Evolutionary conservation across 2,329 filamentous ascomycete species (phyloP), one percentile per base, ranked within the genome.

Genomic region (Colletotrichum echinochloae): DNA sequence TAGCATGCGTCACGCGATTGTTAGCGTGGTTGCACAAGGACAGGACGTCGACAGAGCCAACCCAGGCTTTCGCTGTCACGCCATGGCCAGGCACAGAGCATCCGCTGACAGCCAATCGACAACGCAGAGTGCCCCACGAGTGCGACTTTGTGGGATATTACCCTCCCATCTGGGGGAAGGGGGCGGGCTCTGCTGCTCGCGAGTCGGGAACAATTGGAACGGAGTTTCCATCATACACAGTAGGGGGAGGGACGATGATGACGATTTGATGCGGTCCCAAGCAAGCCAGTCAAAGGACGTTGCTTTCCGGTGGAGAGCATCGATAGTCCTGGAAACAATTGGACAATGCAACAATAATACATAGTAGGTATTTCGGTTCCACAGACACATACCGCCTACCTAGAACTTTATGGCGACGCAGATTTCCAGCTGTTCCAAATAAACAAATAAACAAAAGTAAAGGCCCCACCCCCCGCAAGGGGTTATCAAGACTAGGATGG

Each of bases 1-100:
- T 48, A 46, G 35, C 56, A 59, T 67, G 68, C 68, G 46, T 59
- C 67, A 70, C 28, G 56, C 33, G 33, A 57, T 33, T 59, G n/a
- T 62, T 57, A 54, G 49, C 56, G 51, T 39, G 48, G 49, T 44
- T n/a, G 55, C 62, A 61, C 49, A 28, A 26, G 44, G 8, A 51
- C 52, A 20, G 55, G 33, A 26, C 37, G 33, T 44, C 23, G 12
- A 35, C 41, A 66, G 41, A 56, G 30, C 37, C 51, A 44, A 41
- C 30, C 20, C 26, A 64, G n/a, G n/a, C n/a, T n/a, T n/a, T n/a
- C n/a, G n/a, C n/a, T n/a, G n/a, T n/a, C n/a, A n/a, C n/a, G n/a
- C n/a, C n/a, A n/a, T n/a, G n/a, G n/a, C n/a, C n/a, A n/a, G n/a
- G n/a, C n/a, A n/a, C n/a, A n/a, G n/a, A n/a, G n/a, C n/a, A n/a